These are phyloP conservation scores for Galerina marginata DNA, from an alignment of 768 basidiomycete genomes.

Conservation along the genomic window DNA sequence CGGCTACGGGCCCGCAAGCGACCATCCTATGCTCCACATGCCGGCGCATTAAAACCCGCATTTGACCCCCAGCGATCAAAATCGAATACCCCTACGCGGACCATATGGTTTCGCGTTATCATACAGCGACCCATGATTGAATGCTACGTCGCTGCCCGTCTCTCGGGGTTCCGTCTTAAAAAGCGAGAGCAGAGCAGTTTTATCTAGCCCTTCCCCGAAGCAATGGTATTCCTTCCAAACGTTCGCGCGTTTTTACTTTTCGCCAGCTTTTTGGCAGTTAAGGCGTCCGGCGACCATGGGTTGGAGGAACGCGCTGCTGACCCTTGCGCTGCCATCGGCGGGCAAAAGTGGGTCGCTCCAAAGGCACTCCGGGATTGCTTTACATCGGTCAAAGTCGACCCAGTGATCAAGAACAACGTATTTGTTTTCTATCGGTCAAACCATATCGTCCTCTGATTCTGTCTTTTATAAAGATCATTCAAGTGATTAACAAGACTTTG, in stretches of 20 bases:
- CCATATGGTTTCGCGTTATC: constrained; percentile 25
- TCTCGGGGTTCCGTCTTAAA: constrained; percentile 8
- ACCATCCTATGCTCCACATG: constrained; percentile 18
- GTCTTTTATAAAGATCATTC: constrained; percentile 50
- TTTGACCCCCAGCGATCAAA: constrained; percentile 14
- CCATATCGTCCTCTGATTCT: background rate
- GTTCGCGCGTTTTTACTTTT: constrained; percentile 17
- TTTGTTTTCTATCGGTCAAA: constrained; percentile 15
- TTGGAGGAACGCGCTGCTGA: constrained; percentile 32
- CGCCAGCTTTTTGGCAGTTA: constrained; percentile 13
- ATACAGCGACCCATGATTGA: background rate
- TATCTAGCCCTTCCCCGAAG: background rate
- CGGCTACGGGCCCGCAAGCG: background rate
- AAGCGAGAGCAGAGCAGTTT: background rate
- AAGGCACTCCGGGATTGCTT: constrained; percentile 57
- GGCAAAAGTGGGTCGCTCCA: constrained; percentile 62
- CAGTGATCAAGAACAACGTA: constrained; percentile 57
- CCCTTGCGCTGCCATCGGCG: constrained; percentile 59
- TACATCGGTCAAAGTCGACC: constrained; percentile 53
- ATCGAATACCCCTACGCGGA: background rate
- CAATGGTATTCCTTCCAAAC: constrained; percentile 14
- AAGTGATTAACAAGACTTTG: constrained; percentile 63
- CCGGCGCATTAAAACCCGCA: constrained; percentile 15
- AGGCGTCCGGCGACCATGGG: constrained; percentile 4
- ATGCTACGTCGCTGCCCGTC: background rate